A percentile compares a stretch with the other conserved stretches of the same genome.
Conservation (phyloP, 2,329 filamentous ascomycete species). For the Aspergillus latus region DNA sequence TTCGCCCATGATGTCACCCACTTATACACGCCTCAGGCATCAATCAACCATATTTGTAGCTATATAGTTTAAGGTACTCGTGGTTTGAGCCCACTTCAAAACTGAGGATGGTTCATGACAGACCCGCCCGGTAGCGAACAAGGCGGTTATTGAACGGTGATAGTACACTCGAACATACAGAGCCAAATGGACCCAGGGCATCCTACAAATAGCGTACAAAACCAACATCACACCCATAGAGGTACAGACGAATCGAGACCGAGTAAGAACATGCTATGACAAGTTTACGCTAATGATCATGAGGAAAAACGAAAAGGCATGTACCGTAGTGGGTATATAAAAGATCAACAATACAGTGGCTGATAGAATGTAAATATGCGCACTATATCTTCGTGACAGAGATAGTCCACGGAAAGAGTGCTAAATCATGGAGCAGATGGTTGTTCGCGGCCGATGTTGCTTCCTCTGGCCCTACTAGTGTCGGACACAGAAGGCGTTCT, state of each 20-base stretch:
- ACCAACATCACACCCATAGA: not conserved
- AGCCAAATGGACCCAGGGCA: not conserved
- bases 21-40: too few relatives aligned
- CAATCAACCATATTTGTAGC: too few relatives aligned
- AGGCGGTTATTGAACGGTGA: too few relatives aligned
- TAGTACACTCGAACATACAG: not conserved
- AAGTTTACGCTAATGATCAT: conserved; percentile 7
- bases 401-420: conserved; percentile 7
- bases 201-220: too few relatives aligned
- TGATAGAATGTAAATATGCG: not conserved
- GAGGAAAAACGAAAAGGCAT: not conserved
- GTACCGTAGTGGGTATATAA: conserved; percentile 5
- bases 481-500: conserved; percentile 20
- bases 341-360: not conserved
- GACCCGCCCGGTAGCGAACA: too few relatives aligned
- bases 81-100: too few relatives aligned
- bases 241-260: not conserved
- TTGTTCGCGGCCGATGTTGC: not conserved
- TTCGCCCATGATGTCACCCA: conserved; percentile 6
- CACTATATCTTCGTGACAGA: not conserved
- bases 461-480: conserved; percentile 5
- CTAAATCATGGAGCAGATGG: conserved; percentile 4
- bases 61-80: too few relatives aligned
- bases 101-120: too few relatives aligned
- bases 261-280: not conserved